phyloP scores from a whole-genome alignment of 1,284 basidiomycete genomes.

The Fomitopsis schrenkii region DNA sequence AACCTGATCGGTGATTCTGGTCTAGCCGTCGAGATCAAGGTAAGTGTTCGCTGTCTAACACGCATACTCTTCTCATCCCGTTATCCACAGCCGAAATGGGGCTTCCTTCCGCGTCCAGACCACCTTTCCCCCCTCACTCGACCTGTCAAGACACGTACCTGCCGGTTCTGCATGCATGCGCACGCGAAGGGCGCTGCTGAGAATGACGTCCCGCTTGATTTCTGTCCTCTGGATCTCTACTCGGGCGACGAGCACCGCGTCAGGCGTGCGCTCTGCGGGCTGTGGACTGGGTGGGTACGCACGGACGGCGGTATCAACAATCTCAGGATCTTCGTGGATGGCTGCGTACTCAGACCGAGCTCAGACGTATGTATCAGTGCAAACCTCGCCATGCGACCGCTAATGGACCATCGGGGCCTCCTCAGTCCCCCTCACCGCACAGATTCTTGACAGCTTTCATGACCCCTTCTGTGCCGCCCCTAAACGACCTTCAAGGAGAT shows the following conservation, averaged over 20 bases:
- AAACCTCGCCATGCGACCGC: not conserved
- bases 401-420: not conserved
- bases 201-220: conserved; percentile 43
- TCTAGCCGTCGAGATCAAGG: conserved; percentile 87
- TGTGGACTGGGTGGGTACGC: conserved; percentile 73
- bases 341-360: conserved; percentile 53
- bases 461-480: not conserved
- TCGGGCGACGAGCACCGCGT: conserved; percentile 61
- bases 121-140: conserved; percentile 58
- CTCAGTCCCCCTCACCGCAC: not conserved
- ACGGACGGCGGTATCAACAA: conserved; percentile 72
- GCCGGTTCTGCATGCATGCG: conserved; percentile 89
- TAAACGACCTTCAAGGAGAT: conserved; percentile 16
- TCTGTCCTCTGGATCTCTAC: conserved; percentile 87
- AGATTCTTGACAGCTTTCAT: not conserved
- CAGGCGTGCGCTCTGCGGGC: conserved; percentile 53
- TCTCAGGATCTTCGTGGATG: conserved; percentile 71
- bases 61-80: not conserved
- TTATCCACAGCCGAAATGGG: conserved; percentile 84
- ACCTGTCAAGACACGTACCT: conserved; percentile 63
- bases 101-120: conserved; percentile 67
- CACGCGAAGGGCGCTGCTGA: conserved; percentile 44
- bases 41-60: conserved; percentile 26
- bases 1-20: conserved; percentile 63
- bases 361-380: conserved; percentile 45